Conservation (phyloP, 164 flowering plant species). For the Akebia trifoliata region DNA sequence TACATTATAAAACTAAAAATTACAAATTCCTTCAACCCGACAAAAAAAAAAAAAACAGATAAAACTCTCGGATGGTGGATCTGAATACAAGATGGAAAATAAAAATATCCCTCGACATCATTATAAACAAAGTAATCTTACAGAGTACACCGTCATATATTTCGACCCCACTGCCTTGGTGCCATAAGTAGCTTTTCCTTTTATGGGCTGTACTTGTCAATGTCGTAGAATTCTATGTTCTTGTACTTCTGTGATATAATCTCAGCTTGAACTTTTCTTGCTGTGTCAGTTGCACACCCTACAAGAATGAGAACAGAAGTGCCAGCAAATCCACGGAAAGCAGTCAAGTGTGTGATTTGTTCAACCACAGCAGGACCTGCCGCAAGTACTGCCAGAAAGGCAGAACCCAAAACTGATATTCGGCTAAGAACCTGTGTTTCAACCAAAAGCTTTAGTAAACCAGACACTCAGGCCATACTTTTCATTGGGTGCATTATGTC, state of each 20-base stretch:
- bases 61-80: background rate
- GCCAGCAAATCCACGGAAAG: conserved; percentile 97
- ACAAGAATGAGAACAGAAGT: conserved; percentile 98
- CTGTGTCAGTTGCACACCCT: conserved; percentile 98
- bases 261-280: conserved; percentile 97
- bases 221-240: conserved; percentile 83
- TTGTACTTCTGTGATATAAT: conserved; percentile 97
- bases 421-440: conserved; percentile 81
- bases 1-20: conserved; percentile 10
- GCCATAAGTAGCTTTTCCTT: background rate
- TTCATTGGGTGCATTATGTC: too few species aligned
- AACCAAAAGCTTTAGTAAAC: background rate
- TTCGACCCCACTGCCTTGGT: background rate
- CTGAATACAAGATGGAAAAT: background rate
- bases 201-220: conserved; percentile 33
- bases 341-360: conserved; percentile 84
- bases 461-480: background rate
- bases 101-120: background rate
- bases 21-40: background rate
- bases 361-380: conserved; percentile 94
- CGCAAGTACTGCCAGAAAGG: conserved; percentile 82
- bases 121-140: conserved; percentile 2
- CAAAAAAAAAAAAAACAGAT: background rate
- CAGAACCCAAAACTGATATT: conserved; percentile 95
- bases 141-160: background rate